These are phyloP conservation scores for Chenopodium quinoa DNA, from an alignment of 148 eudicot genomes.

Conservation along the genomic window DNA sequence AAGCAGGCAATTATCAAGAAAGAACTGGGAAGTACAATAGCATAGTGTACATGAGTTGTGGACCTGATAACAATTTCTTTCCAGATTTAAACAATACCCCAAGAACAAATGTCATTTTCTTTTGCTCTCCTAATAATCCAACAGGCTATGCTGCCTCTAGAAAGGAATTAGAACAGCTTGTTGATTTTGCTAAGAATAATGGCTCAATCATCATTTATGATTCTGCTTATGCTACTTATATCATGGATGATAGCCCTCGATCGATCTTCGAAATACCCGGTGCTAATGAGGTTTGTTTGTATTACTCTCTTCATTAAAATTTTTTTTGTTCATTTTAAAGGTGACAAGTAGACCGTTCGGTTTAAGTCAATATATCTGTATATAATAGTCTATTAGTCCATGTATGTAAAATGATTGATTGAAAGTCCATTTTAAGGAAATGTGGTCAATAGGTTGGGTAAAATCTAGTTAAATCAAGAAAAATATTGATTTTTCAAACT, in stretches of 20 bases:
- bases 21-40: constrained; percentile 50
- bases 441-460: no score
- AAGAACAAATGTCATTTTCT: constrained; percentile 79
- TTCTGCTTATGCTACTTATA: constrained; percentile 68
- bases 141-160: constrained; percentile 80
- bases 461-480: no score
- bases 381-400: no score
- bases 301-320: neutral
- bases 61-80: constrained; percentile 50
- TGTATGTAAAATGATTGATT: no score
- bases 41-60: constrained; percentile 69
- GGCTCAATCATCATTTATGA: constrained; percentile 80
- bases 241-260: constrained; percentile 55
- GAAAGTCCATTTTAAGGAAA: no score
- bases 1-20: constrained; percentile 51
- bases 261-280: constrained; percentile 78
- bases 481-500: no score
- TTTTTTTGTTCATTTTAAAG: no score
- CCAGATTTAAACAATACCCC: constrained; percentile 49
- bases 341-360: no score
- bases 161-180: constrained; percentile 52
- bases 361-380: no score
- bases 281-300: constrained; percentile 50
- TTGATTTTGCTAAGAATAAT: constrained; percentile 58
- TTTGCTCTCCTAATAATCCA: constrained; percentile 88